Evolutionary conservation across 352 stramenopile genomes (phyloP), one percentile per base, ranked within the genome.

Genomic region (Blastocystis sp.): DNA sequence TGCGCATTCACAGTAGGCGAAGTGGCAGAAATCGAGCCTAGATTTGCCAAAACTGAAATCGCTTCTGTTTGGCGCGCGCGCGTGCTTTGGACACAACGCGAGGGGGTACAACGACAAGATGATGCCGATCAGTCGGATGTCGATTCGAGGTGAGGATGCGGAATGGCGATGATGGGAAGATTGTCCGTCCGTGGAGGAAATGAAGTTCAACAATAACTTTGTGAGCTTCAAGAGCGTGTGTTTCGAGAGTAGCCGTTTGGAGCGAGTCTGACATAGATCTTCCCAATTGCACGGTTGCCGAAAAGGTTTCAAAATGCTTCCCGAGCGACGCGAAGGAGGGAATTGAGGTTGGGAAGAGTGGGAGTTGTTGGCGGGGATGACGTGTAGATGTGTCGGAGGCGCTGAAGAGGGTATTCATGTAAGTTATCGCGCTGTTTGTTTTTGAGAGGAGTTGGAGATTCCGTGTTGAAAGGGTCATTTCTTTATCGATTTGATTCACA

Each of bases 171-270:
- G 3, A 69, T 31, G 33, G 9, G 16, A 70, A 85, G 74, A 85
- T 41, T 45, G 65, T 29, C 41, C 74, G 24, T 33, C 51, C 3
- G 37, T 85, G 16, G 6, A 67, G 33, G 24, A 33, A 26, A 29
- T 85, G 24, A 45, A 29, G 13, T 62, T 85, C 24, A 59, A 69
- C 35, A 85, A 85, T 24, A 85, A 85, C 45, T 85, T 85, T 39
- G 74, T 85, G 51, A 70, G 65, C 35, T 85, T 67, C 37, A 39
- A 26, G n/a, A 62, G 29, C 31, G 51, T 62, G 31, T 59, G 45
- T 33, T 55, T 85, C n/a, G 21, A 62, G 12, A 85, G 74, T 85
- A 19, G 21, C 24, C 2, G 33, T 31, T 12, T 29, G 50, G 51
- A 21, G 33, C 62, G n/a, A 13, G 35, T 69, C 19, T 45, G 29